Evolutionary conservation across 306 rosid species (phyloP).

Genomic region (Cicer yamashitae): DNA sequence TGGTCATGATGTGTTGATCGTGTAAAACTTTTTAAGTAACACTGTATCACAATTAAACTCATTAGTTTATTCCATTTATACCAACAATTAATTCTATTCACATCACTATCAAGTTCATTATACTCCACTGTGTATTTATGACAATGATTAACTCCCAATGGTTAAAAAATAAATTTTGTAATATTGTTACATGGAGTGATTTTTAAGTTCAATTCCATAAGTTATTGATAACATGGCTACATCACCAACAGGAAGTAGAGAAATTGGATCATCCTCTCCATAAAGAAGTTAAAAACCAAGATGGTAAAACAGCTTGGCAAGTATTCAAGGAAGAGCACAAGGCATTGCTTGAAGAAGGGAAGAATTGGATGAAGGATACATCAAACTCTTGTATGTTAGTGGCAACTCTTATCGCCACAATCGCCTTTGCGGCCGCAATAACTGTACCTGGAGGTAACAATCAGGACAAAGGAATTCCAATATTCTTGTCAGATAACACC

Average conservation of each 20-base stretch:
- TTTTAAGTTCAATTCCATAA: neutral
- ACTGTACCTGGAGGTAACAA: slow-evolving; percentile 65
- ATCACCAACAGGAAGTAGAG: slow-evolving; percentile 55
- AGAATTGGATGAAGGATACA: slow-evolving; percentile 67
- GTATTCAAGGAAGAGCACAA: slow-evolving; percentile 60
- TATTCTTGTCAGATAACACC: slow-evolving; percentile 40
- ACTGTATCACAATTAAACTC: too few species aligned
- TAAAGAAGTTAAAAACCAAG: slow-evolving; percentile 45
- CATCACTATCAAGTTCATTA: too few species aligned
- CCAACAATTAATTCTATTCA: too few species aligned
- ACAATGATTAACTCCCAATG: too few species aligned
- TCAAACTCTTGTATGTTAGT: slow-evolving; percentile 62
- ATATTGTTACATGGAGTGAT: too few species aligned
- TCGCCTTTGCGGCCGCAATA: slow-evolving; percentile 57
- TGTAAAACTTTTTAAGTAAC: too few species aligned
- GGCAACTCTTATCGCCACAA: slow-evolving; percentile 63
- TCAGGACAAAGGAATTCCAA: slow-evolving; percentile 51
- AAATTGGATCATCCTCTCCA: slow-evolving; percentile 51
- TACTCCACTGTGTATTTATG: too few species aligned
- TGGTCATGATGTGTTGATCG: too few species aligned
- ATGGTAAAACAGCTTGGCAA: slow-evolving; percentile 58
- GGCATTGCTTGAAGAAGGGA: slow-evolving; percentile 51
- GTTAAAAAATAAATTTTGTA: too few species aligned
- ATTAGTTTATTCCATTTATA: too few species aligned
- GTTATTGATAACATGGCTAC: slow-evolving; percentile 4